phyloP scores from a whole-genome alignment of 2,329 filamentous ascomycete genomes.

The Nemania diffusa region DNA sequence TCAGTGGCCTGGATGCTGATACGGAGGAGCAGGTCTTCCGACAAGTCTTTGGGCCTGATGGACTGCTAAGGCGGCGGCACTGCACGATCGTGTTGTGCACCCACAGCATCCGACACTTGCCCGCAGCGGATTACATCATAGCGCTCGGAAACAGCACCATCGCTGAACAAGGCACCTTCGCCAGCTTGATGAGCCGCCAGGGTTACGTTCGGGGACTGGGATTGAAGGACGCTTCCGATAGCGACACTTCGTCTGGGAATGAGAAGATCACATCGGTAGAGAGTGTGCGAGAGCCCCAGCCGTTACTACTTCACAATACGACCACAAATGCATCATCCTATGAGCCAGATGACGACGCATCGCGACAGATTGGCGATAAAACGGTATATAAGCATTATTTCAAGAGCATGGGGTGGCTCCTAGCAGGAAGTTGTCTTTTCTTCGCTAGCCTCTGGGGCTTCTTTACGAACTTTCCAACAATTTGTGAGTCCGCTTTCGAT shows the following conservation, averaged over 20 bases:
- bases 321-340: conserved; percentile 16
- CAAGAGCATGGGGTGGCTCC: conserved; percentile 38
- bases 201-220: conserved; percentile 43
- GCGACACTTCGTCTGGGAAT: conserved; percentile 23
- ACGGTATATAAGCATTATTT: conserved; percentile 44
- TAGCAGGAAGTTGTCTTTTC: conserved; percentile 30
- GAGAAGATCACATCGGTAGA: too few species aligned
- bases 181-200: conserved; percentile 48
- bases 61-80: conserved; percentile 41
- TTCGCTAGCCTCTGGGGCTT: conserved; percentile 36
- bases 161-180: conserved; percentile 57
- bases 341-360: conserved; percentile 15
- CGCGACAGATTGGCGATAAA: conserved; percentile 38
- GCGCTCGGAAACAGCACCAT: conserved; percentile 56
- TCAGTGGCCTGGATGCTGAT: conserved; percentile 51
- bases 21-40: conserved; percentile 50
- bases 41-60: conserved; percentile 46
- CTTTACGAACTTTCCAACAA: conserved; percentile 41
- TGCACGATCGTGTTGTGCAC: conserved; percentile 53
- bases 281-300: too few species aligned
- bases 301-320: background rate
- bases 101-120: conserved; percentile 53
- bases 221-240: conserved; percentile 33
- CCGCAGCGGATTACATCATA: conserved; percentile 59
- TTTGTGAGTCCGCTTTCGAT: conserved; percentile 31